These are phyloP conservation scores for Neophaeococcomyces aloes DNA, from an alignment of 2,329 filamentous ascomycete genomes.

Conservation along the genomic window DNA sequence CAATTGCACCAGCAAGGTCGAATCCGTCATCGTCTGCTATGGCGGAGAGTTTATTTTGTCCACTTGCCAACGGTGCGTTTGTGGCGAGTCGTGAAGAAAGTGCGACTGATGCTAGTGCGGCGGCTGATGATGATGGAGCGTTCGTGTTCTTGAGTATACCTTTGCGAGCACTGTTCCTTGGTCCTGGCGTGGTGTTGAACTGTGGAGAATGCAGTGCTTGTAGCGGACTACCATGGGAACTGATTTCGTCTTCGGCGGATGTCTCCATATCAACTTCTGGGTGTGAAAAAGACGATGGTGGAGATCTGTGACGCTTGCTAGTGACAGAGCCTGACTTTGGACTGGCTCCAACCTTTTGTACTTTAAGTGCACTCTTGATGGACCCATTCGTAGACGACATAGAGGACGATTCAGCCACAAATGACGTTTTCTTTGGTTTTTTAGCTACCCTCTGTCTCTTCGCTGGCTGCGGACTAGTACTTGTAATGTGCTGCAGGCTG, in stretches of 20 bases:
- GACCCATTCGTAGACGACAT: constrained; percentile 7
- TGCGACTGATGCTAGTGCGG: too few relatives aligned
- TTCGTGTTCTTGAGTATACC: constrained; percentile 11
- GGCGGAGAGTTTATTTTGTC: not conserved
- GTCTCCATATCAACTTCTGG: constrained; percentile 7
- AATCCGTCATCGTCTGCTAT: constrained; percentile 24
- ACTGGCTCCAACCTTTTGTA: constrained; percentile 12
- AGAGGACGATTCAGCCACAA: constrained; percentile 8
- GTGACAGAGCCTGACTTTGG: constrained; percentile 1
- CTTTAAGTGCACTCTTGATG: constrained; percentile 17
- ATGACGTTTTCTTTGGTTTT: constrained; percentile 20
- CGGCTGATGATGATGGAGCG: constrained; percentile 5
- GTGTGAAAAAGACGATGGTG: not conserved
- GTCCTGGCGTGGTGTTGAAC: not conserved
- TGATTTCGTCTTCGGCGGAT: not conserved
- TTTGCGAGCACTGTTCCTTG: too few relatives aligned
- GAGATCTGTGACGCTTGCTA: constrained; percentile 4
- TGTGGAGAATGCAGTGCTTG: not conserved
- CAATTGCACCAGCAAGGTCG: constrained; percentile 35
- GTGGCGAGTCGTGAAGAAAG: constrained; percentile 22
- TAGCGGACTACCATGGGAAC: not conserved
- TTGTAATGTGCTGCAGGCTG: too few relatives aligned
- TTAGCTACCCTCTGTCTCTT: constrained; percentile 7
- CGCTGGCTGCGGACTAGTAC: not conserved
- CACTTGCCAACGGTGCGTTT: constrained; percentile 19